phyloP scores from a whole-genome alignment of 2,329 filamentous ascomycete genomes.

The Exophiala alcalophila region DNA sequence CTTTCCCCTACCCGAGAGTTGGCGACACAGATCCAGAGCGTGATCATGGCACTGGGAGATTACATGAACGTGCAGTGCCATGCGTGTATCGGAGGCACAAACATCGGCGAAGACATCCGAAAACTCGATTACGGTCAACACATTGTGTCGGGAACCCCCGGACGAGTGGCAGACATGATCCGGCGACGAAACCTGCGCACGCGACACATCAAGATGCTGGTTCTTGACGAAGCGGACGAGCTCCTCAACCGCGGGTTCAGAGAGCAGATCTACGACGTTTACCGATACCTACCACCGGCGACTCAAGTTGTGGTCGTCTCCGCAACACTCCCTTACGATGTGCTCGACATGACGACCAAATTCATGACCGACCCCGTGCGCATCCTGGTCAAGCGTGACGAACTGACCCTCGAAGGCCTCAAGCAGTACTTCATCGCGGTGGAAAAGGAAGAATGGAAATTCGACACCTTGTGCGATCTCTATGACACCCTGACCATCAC shows the following conservation, averaged over 20 bases:
- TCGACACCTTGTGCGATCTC: constrained; percentile 95
- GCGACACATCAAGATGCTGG: constrained; percentile 74
- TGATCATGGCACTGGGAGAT: constrained; percentile 98
- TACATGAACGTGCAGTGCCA: constrained; percentile 99
- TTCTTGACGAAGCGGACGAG: constrained; percentile 74
- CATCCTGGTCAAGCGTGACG: constrained; percentile 97
- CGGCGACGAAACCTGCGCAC: constrained; percentile 70
- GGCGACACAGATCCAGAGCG: constrained; percentile 96
- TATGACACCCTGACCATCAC: constrained; percentile 99
- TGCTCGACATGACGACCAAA: constrained; percentile 98
- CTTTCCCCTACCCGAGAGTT: constrained; percentile 94
- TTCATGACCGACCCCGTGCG: constrained; percentile 99
- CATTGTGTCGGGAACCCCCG: constrained; percentile 96
- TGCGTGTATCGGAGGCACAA: constrained; percentile 96
- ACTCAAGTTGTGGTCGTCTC: constrained; percentile 99
- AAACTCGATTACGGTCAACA: constrained; percentile 98
- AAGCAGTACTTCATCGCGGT: constrained; percentile 99
- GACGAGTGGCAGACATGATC: constrained; percentile 86
- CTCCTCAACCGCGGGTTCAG: constrained; percentile 90
- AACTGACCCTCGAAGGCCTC: constrained; percentile 91
- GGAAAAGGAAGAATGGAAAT: constrained; percentile 99
- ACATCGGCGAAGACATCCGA: constrained; percentile 94
- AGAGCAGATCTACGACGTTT: constrained; percentile 99
- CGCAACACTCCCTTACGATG: constrained; percentile 94
- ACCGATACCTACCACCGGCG: constrained; percentile 90